Evolutionary conservation across 2,329 filamentous ascomycete genomes (phyloP), one percentile per base, ranked within the genome.

Genomic region (Fusarium sororula): DNA sequence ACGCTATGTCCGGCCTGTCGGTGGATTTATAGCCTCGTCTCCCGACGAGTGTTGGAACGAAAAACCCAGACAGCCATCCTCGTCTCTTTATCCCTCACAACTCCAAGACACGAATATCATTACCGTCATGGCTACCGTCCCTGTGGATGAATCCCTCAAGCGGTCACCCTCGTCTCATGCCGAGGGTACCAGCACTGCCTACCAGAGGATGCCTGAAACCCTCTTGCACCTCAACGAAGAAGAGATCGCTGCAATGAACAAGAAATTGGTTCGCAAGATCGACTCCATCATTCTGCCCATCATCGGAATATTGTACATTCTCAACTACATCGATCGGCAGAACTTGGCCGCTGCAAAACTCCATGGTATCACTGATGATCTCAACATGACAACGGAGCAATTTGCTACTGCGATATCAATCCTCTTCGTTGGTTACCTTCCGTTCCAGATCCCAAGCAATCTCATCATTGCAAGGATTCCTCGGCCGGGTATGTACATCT

Each of bases 241-340:
- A 13, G 70, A 75, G 15, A 32, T 65, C 32, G 53, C 45, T 7
- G n/a, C 41, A 9, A 48, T 73, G 22, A 63, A 64, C 18, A 68
- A 70, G 35, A 63, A 61, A 41, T 51, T 73, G 0, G 70, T 70
- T 12, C 45, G 70, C 18, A 82, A 82, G 70, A 81, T 82, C 42
- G 81, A 82, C 53, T 51, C 77, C 14, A 67, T 79, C 24, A 77
- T 82, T 48, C 39, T 75, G 22, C 76, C 77, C 8, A 70, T 77
- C 17, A 68, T 83, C 37, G 76, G 78, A 6, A 80, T 84, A 35
- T 51, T 84, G 24, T 84, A 84, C 69, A 84, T 84, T n/a, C 67
- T 84, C 37, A 84, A 84, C 69, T 84, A 83, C 39, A 74, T 85
- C 53, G 83, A 84, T 60, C 79, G 83, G 1, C 70, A 74, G 30